Evolutionary conservation across 495 filamentous ascomycete species (phyloP).

Genomic region (Hyaloscypha variabilis): DNA sequence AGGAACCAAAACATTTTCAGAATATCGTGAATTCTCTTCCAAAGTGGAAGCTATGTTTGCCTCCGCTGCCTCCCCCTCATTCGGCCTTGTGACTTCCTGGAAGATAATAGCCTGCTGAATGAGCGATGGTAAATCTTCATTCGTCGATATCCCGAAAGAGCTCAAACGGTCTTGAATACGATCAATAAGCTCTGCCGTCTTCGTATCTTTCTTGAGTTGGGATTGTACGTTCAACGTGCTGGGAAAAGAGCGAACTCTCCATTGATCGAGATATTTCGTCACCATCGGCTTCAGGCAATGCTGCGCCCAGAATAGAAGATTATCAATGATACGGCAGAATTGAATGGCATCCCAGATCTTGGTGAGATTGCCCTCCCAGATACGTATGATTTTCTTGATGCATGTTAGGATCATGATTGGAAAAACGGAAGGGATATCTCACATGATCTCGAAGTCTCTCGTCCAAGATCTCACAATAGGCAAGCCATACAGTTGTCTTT

Average conservation of each 20-base stretch:
- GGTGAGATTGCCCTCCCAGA: conserved; percentile 21
- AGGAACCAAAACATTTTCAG: neutral
- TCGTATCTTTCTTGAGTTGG: conserved; percentile 7
- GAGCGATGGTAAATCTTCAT: conserved; percentile 11
- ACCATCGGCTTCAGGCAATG: conserved; percentile 21
- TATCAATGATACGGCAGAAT: conserved; percentile 27
- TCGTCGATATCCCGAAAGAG: conserved; percentile 6
- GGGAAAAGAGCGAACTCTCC: conserved; percentile 13
- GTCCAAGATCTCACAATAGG: conserved; percentile 19
- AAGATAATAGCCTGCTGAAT: conserved; percentile 19
- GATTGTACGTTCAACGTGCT: conserved; percentile 5
- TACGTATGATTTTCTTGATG: conserved; percentile 8
- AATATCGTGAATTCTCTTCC: neutral
- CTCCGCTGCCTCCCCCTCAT: neutral
- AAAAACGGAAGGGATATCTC: neutral
- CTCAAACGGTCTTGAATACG: conserved; percentile 18
- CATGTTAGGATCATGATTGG: neutral
- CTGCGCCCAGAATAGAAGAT: conserved; percentile 25
- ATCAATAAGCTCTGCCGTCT: conserved; percentile 16
- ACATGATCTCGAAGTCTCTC: conserved; percentile 20
- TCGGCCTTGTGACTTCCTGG: conserved; percentile 13
- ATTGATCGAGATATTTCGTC: conserved; percentile 24
- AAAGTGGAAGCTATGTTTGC: neutral
- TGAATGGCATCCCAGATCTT: conserved; percentile 25
- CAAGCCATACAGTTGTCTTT: conserved; percentile 22